Conservation (phyloP, 2,329 filamentous ascomycete genomes). For the Penicillium sp. region DNA sequence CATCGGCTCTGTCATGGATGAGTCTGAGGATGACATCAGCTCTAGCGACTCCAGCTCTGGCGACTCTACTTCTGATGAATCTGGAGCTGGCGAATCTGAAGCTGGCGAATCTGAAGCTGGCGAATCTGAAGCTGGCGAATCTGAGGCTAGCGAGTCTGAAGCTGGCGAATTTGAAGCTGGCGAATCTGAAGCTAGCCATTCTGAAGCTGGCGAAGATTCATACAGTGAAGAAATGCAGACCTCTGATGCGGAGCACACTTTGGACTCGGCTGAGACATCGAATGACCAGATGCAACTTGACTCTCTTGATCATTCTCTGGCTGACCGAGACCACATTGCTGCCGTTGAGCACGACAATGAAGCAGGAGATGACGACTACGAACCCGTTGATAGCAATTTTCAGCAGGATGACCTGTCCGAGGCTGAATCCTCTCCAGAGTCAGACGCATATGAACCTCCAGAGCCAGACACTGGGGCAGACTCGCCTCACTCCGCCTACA, state of each 20-base stretch:
- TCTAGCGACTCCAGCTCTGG: slow-evolving; percentile 4
- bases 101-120: slow-evolving; percentile 12
- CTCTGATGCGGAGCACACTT: background rate
- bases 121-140: background rate
- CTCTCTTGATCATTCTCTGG: slow-evolving; percentile 8
- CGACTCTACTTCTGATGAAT: slow-evolving; percentile 21
- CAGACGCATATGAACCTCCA: slow-evolving; percentile 61
- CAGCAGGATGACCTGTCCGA: slow-evolving; percentile 12
- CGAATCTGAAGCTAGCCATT: slow-evolving; percentile 12
- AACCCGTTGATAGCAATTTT: slow-evolving; percentile 10
- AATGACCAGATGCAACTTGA: slow-evolving; percentile 9
- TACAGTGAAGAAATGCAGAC: slow-evolving; percentile 17
- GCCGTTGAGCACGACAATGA: background rate
- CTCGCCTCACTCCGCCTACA: slow-evolving; percentile 34
- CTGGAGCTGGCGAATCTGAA: background rate
- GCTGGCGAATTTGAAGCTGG: too few species aligned
- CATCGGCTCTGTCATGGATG: slow-evolving; percentile 42
- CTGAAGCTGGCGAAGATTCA: slow-evolving; percentile 13
- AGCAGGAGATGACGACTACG: slow-evolving; percentile 6
- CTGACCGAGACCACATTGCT: slow-evolving; percentile 8
- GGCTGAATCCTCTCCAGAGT: slow-evolving; percentile 38
- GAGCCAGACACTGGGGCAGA: slow-evolving; percentile 38
- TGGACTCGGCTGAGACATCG: background rate
- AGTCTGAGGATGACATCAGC: slow-evolving; percentile 35
- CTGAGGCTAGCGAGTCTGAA: slow-evolving; percentile 12